phyloP scores from a whole-genome alignment of 2,329 filamentous ascomycete species.

The Didymella lethalis region DNA sequence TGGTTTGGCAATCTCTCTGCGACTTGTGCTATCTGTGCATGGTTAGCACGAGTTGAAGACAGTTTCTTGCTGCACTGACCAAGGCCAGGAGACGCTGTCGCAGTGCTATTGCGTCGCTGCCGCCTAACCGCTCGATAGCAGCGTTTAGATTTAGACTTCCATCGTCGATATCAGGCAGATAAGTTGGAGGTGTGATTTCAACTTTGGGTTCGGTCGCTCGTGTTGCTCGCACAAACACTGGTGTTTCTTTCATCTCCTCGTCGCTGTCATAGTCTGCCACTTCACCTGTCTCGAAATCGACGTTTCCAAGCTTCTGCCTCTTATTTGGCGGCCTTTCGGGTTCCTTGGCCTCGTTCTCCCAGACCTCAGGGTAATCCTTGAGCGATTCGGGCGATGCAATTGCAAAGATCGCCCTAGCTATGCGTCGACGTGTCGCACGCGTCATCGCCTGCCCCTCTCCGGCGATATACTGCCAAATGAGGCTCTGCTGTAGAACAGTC shows the following conservation, averaged over 20 bases:
- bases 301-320: slow-evolving; percentile 65
- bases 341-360: slow-evolving; percentile 68
- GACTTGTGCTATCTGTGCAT: slow-evolving; percentile 48
- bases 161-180: slow-evolving; percentile 15
- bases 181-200: not conserved
- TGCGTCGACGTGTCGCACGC: slow-evolving; percentile 57
- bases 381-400: slow-evolving; percentile 64
- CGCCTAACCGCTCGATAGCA: slow-evolving; percentile 44
- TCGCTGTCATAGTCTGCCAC: slow-evolving; percentile 62
- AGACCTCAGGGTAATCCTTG: slow-evolving; percentile 70
- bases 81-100: slow-evolving; percentile 70
- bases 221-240: slow-evolving; percentile 15
- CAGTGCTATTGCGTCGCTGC: slow-evolving; percentile 65
- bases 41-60: slow-evolving; percentile 27
- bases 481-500: slow-evolving; percentile 58
- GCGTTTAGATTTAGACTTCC: slow-evolving; percentile 21
- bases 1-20: slow-evolving; percentile 51
- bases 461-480: slow-evolving; percentile 68
- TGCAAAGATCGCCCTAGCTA: slow-evolving; percentile 73
- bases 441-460: slow-evolving; percentile 47
- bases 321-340: slow-evolving; percentile 58
- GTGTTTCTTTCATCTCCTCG: slow-evolving; percentile 41
- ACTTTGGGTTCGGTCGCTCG: slow-evolving; percentile 13
- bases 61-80: slow-evolving; percentile 42
- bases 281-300: slow-evolving; percentile 62